Evolutionary conservation across 306 rosid genomes (phyloP), one percentile per base, ranked within the genome.

Genomic region (Acmispon strigosus): DNA sequence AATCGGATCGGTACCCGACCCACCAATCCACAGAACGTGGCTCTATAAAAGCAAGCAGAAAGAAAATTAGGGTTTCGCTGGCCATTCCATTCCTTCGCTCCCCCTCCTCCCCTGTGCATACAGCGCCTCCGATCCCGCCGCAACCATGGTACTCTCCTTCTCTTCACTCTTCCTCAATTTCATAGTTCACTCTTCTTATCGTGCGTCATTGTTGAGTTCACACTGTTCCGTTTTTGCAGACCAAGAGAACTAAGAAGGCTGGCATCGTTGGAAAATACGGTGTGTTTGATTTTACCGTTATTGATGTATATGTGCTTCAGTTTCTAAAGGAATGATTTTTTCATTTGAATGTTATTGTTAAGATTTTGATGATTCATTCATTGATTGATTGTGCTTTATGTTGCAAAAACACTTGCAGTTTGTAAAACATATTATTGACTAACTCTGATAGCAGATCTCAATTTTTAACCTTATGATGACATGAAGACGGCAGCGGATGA

Each of bases 191-290:
- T 10, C 4, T 54, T 9, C 24, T 13, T 41, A 4, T 37, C 10
- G 1, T 10, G 45, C 4, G 10, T 49, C 10, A 4, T 8, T 32
- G 45, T 29, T 52, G 37, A 52, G 22, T 14, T 61, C 5, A 37
- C 8, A 17, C 15, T 48, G 15, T 53, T 1, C 22, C 4, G 4
- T 42, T 57, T 10, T 74, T 44, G 62, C 91, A 92, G 97, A 89
- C 96, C n/a, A 92, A 89, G 94, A 92, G 96, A 65, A 92, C 96
- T 0, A 92, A 92, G 96, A 92, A 92, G 91, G 94, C 93, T 4
- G 93, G 97, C 20, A 91, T 89, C 70, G 96, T 91, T 66, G 97
- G 96, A 14, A 91, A 91, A 60, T 91, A 91, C 12, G 97, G 96
- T 89, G 68, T 27, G 85, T 18, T 22, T 50, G n/a, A 3, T 59